phyloP scores from a whole-genome alignment of 257 asterid genomes.

The Prunella vulgaris region DNA sequence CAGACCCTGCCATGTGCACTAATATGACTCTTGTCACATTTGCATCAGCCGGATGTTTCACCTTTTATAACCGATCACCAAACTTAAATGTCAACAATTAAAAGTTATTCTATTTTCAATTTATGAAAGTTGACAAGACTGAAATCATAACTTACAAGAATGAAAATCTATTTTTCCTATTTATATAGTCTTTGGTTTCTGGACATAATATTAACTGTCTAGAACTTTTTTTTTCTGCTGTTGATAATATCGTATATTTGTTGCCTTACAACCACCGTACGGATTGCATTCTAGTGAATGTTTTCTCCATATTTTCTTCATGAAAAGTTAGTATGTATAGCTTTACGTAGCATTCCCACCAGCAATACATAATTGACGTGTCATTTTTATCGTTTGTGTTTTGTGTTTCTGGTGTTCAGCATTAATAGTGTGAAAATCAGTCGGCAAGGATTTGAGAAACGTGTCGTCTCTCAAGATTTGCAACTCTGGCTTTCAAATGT shows the following conservation, averaged over 20 bases:
- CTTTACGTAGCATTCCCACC: no score
- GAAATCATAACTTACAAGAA: no score
- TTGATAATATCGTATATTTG: not conserved
- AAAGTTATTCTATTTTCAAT: no score
- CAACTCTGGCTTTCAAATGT: slow-evolving; percentile 99
- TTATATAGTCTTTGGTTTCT: not conserved
- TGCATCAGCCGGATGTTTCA: no score
- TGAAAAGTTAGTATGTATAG: not conserved
- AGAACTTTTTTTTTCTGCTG: no score
- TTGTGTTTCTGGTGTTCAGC: slow-evolving; percentile 29
- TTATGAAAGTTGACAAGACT: no score
- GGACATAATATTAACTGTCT: not conserved
- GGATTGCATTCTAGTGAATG: not conserved
- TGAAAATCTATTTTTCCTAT: no score
- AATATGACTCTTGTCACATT: no score
- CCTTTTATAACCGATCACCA: no score
- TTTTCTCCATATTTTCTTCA: no score
- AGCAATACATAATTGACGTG: not conserved
- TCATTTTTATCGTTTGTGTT: not conserved
- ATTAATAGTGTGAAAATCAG: slow-evolving; percentile 56
- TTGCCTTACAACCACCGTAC: not conserved
- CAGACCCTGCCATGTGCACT: no score
- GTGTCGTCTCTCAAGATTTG: slow-evolving; percentile 93
- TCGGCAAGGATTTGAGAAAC: slow-evolving; percentile 91
- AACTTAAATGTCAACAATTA: no score